These are phyloP conservation scores for Metschnikowia koreensis DNA, from an alignment of 805 yeast species.

Conservation along the genomic window DNA sequence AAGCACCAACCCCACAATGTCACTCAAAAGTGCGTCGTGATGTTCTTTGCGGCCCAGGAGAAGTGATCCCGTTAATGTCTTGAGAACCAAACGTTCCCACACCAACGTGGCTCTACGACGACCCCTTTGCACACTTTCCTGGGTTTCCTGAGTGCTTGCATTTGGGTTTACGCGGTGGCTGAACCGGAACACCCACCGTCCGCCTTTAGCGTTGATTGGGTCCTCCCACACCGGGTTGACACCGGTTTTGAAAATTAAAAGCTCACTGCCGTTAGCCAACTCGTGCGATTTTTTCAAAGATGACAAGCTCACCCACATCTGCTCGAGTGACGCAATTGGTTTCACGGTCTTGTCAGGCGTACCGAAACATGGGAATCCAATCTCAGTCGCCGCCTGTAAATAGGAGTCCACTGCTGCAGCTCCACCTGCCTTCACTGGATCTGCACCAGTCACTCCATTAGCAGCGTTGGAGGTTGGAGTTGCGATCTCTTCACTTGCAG, in stretches of 20 bases:
- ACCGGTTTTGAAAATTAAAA: slow-evolving; percentile 56
- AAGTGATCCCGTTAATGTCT: slow-evolving; percentile 50
- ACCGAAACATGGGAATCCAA: slow-evolving; percentile 35
- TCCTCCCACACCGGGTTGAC: slow-evolving; percentile 70
- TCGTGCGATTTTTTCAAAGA: slow-evolving; percentile 39
- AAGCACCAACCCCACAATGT: slow-evolving; percentile 59
- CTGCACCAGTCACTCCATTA: background rate
- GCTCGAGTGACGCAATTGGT: slow-evolving; percentile 48
- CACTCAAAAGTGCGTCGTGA: slow-evolving; percentile 42
- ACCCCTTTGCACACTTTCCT: slow-evolving; percentile 23
- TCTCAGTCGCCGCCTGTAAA: slow-evolving; percentile 44
- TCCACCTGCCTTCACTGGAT: slow-evolving; percentile 17
- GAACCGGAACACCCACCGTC: slow-evolving; percentile 60
- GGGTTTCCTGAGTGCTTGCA: slow-evolving; percentile 14
- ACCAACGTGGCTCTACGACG: slow-evolving; percentile 41
- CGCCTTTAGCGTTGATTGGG: slow-evolving; percentile 57
- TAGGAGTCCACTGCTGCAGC: slow-evolving; percentile 45
- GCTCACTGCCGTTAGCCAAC: slow-evolving; percentile 48
- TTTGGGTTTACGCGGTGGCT: slow-evolving; percentile 29
- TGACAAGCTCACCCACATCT: slow-evolving; percentile 48
- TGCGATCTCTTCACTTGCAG: slow-evolving; percentile 15
- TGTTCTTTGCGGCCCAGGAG: slow-evolving; percentile 38
- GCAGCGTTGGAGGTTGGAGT: slow-evolving; percentile 4
- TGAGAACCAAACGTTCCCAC: slow-evolving; percentile 57
- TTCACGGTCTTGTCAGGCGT: slow-evolving; percentile 20